These are phyloP conservation scores for Desmodesmus armatus DNA, from an alignment of 139 green algal genomes.

Conservation along the genomic window DNA sequence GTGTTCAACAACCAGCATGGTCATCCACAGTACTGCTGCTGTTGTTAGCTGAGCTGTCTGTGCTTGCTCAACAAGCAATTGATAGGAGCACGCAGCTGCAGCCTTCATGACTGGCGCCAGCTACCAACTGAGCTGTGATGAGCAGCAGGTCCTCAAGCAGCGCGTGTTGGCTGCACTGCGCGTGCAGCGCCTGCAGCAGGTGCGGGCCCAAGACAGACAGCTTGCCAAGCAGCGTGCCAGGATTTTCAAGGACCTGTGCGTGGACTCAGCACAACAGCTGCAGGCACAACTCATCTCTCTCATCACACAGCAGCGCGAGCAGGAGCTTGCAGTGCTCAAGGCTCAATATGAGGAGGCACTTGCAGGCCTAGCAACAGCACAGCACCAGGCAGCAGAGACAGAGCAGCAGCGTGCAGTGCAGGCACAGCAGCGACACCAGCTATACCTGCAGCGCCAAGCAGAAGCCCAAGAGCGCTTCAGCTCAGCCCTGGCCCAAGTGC, in stretches of 20 bases:
- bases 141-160: constrained; percentile 36
- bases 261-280: neutral
- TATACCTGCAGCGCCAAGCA: constrained; percentile 9
- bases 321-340: constrained; percentile 20
- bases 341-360: constrained; percentile 24
- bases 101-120: neutral
- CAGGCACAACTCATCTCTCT: neutral
- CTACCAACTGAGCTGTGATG: constrained; percentile 32
- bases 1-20: too few relatives aligned
- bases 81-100: neutral
- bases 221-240: neutral
- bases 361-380: constrained; percentile 18
- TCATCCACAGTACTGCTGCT: too few relatives aligned
- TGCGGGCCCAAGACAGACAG: constrained; percentile 30
- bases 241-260: constrained; percentile 29
- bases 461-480: constrained; percentile 21
- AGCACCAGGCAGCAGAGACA: constrained; percentile 12
- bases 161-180: constrained; percentile 2
- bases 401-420: neutral
- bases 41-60: too few relatives aligned
- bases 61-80: neutral
- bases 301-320: constrained; percentile 13
- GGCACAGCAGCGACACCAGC: neutral
- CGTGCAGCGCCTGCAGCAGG: constrained; percentile 44
- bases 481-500: neutral